phyloP scores from a whole-genome alignment of 2,329 filamentous ascomycete species.

The Zymoseptoria ardabiliae region DNA sequence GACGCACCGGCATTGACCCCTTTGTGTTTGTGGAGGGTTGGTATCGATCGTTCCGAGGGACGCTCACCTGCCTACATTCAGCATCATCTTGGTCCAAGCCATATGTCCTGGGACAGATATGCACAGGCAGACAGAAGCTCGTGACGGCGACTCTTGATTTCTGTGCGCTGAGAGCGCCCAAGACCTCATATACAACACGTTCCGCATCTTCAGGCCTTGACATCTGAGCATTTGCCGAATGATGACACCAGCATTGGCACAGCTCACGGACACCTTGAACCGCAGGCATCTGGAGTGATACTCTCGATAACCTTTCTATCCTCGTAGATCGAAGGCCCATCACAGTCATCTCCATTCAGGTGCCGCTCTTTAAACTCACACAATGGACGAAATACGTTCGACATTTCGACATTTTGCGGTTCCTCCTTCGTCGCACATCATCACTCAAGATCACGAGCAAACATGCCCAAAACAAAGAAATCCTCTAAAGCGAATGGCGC shows the following conservation, averaged over 20 bases:
- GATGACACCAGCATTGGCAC: neutral
- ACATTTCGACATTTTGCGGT: neutral
- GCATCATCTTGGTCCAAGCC: too few species aligned
- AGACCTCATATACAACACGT: too few species aligned
- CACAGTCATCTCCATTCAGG: neutral
- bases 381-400: neutral
- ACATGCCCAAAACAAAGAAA: conserved; percentile 15
- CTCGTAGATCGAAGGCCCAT: neutral
- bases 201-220: neutral
- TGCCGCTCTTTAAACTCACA: neutral
- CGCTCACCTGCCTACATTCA: too few species aligned
- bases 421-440: neutral
- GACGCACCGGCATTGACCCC: too few species aligned
- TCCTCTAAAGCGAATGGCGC: conserved; percentile 8
- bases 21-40: too few species aligned
- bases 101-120: too few species aligned
- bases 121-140: too few species aligned
- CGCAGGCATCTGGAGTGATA: neutral
- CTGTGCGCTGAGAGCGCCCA: too few species aligned
- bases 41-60: too few species aligned
- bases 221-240: neutral
- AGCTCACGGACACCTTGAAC: neutral
- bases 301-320: neutral
- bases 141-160: too few species aligned
- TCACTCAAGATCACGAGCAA: neutral